A percentile compares a stretch with the other conserved stretches of the same genome.
Evolutionary conservation across 2,329 filamentous ascomycete genomes (phyloP).

Genomic region (Helicocarpus griseus): DNA sequence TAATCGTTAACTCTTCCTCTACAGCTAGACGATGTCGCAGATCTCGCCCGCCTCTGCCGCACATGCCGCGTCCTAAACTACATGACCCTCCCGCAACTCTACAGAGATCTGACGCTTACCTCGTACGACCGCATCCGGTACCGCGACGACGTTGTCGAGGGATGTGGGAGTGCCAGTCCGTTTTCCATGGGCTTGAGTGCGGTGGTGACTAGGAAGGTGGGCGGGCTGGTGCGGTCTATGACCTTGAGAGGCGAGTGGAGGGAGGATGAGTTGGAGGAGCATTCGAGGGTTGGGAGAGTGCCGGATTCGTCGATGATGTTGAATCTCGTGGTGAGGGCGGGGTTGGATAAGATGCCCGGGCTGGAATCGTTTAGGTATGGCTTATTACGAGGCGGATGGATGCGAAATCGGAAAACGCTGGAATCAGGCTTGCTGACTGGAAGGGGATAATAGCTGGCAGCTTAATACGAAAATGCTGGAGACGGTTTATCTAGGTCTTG

Average conservation of each 20-base stretch:
- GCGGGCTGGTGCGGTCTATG: constrained; percentile 44
- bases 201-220: constrained; percentile 47
- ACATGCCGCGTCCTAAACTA: constrained; percentile 55
- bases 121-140: constrained; percentile 52
- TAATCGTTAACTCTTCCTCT: constrained; percentile 5
- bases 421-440: not conserved
- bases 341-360: constrained; percentile 49
- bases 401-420: not conserved
- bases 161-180: constrained; percentile 52
- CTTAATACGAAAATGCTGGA: constrained; percentile 51
- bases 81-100: constrained; percentile 54
- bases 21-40: constrained; percentile 48
- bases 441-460: constrained; percentile 40
- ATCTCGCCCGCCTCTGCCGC: constrained; percentile 50
- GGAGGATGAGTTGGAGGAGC: constrained; percentile 48
- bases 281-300: constrained; percentile 47
- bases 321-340: constrained; percentile 50
- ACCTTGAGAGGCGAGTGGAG: constrained; percentile 47
- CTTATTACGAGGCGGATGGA: not conserved
- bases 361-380: constrained; percentile 44
- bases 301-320: constrained; percentile 57
- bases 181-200: constrained; percentile 56
- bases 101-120: constrained; percentile 45
- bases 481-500: constrained; percentile 49
- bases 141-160: constrained; percentile 47